Conservation (phyloP, 805 yeast species). For the Teunomyces pallodes region DNA sequence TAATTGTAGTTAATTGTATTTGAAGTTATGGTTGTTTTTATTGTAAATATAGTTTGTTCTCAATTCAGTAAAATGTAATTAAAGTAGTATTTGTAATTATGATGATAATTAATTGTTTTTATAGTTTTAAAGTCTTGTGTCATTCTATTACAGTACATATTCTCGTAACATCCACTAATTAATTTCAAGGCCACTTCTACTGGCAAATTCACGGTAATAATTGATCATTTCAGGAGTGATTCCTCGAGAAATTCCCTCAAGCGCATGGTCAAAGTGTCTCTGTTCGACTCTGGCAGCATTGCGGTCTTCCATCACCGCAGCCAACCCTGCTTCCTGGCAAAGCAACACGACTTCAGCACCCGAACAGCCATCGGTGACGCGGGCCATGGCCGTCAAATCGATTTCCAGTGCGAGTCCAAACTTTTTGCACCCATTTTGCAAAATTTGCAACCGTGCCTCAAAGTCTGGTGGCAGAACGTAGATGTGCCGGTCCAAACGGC, state of each 20-base stretch:
- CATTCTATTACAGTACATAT: too few species aligned
- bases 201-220: conserved; percentile 61
- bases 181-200: conserved; percentile 26
- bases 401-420: conserved; percentile 54
- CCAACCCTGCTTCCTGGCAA: conserved; percentile 93
- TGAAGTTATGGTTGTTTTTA: too few species aligned
- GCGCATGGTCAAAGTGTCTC: conserved; percentile 70
- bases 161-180: too few species aligned
- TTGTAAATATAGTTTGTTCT: too few species aligned
- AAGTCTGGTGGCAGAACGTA: conserved; percentile 91
- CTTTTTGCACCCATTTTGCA: conserved; percentile 63
- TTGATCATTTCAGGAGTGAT: conserved; percentile 83
- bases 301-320: conserved; percentile 83
- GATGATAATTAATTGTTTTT: too few species aligned
- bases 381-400: conserved; percentile 35
- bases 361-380: conserved; percentile 84
- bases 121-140: too few species aligned
- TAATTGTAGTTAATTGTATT: too few species aligned
- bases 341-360: conserved; percentile 93
- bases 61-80: too few species aligned
- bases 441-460: conserved; percentile 75
- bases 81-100: too few species aligned
- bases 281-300: conserved; percentile 52
- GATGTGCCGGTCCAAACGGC: conserved; percentile 88
- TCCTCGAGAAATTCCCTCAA: conserved; percentile 66